Percentiles rank a stretch among this genome's conserved stretches.
phyloP scores from a whole-genome alignment of 139 green algal genomes.

The Ulvella scutata region DNA sequence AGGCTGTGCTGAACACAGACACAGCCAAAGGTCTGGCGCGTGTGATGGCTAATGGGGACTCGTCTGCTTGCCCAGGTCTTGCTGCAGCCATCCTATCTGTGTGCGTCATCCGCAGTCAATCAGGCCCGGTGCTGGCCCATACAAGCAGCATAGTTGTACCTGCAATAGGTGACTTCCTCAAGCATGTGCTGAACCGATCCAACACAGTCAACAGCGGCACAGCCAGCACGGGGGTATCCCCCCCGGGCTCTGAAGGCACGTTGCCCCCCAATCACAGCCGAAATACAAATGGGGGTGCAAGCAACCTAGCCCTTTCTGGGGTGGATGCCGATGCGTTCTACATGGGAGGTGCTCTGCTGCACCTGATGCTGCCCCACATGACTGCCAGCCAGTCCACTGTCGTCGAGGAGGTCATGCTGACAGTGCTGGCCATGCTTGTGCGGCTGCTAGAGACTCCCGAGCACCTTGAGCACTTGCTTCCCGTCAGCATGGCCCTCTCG shows the following conservation, averaged over 20 bases:
- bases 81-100: neutral
- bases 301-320: neutral
- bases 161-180: neutral
- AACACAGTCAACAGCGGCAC: neutral
- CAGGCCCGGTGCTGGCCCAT: neutral
- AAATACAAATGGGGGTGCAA: neutral
- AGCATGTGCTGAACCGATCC: neutral
- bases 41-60: neutral
- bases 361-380: neutral
- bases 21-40: neutral
- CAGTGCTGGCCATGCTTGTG: neutral
- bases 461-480: neutral
- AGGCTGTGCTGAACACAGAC: neutral
- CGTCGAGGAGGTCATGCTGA: neutral
- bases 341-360: neutral
- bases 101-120: neutral
- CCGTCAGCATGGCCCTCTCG: neutral
- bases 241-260: neutral
- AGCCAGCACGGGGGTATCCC: neutral
- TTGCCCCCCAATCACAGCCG: neutral
- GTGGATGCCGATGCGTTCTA: neutral
- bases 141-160: neutral
- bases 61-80: neutral
- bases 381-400: neutral
- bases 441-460: neutral